Percentiles rank a stretch among this genome's conserved stretches.
Evolutionary conservation across 306 rosid species (phyloP).

Genomic region (Vachellia collinsii): DNA sequence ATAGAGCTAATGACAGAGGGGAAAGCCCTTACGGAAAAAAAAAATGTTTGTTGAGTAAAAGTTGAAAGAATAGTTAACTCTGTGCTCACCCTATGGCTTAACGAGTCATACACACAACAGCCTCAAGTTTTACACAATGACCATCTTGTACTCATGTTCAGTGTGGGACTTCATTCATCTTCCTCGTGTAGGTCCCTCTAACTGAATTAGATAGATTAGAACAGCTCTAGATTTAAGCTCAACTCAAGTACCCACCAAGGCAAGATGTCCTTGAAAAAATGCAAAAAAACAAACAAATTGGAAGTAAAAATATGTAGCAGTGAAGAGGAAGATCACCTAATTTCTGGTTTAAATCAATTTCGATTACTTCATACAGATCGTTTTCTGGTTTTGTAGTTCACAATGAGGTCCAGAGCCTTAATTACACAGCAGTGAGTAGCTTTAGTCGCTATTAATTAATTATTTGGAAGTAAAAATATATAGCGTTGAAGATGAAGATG

Average conservation of each 20-base stretch:
- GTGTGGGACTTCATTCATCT: not conserved
- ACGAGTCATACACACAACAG: not conserved
- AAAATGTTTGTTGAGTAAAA: too few relatives aligned
- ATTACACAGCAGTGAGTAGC: not conserved
- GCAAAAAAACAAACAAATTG: too few relatives aligned
- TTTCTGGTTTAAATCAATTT: too few relatives aligned
- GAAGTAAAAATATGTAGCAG: too few relatives aligned
- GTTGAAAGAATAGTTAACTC: too few relatives aligned
- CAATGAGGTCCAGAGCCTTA: not conserved
- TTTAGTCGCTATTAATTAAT: not conserved
- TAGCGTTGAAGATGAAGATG: not conserved
- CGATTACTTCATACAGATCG: too few relatives aligned
- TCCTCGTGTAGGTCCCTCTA: too few relatives aligned
- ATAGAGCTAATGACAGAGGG: too few relatives aligned
- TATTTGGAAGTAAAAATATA: not conserved
- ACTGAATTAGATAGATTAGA: not conserved
- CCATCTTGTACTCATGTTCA: not conserved
- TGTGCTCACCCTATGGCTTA: not conserved
- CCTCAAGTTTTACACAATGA: not conserved
- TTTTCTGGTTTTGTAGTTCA: not conserved
- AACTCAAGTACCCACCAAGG: not conserved
- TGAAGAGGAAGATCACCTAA: too few relatives aligned
- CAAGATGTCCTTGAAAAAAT: not conserved
- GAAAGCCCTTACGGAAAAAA: too few relatives aligned
- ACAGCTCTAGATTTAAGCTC: not conserved